A percentile compares a stretch with the other conserved stretches of the same genome.
Conservation (phyloP, 1,284 basidiomycete genomes). For the Sporisorium graminicola region DNA sequence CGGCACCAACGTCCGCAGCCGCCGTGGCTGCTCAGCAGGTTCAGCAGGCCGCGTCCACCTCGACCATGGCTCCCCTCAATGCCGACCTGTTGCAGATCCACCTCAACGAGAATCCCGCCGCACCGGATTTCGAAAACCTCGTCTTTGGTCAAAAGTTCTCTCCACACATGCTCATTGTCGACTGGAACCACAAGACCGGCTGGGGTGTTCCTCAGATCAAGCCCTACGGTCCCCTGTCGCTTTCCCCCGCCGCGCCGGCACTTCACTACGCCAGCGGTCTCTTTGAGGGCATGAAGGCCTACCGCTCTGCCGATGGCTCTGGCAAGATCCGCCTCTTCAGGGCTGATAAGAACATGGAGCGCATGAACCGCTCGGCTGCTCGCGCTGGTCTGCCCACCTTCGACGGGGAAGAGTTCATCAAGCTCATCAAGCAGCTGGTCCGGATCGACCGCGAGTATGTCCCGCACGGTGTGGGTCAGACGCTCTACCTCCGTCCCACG, state of each 20-base stretch:
- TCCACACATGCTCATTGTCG: constrained; percentile 90
- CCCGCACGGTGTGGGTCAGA: constrained; percentile 45
- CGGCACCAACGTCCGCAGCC: constrained; percentile 27
- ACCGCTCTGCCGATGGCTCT: constrained; percentile 44
- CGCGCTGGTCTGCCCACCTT: constrained; percentile 54
- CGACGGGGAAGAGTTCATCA: constrained; percentile 53
- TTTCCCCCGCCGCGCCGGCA: constrained; percentile 48
- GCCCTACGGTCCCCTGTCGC: constrained; percentile 73
- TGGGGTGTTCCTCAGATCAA: constrained; percentile 86
- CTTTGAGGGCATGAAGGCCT: constrained; percentile 60
- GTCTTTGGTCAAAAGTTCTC: constrained; percentile 75
- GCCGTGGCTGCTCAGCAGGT: constrained; percentile 11
- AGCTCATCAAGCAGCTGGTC: constrained; percentile 53
- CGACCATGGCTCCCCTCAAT: constrained; percentile 42
- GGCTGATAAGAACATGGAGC: constrained; percentile 59
- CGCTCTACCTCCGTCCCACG: constrained; percentile 55
- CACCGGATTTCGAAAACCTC: constrained; percentile 69
- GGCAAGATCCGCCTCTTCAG: constrained; percentile 57
- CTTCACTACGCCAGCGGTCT: constrained; percentile 54
- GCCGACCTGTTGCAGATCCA: constrained; percentile 48
- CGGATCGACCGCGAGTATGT: constrained; percentile 48
- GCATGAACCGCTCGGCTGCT: constrained; percentile 56
- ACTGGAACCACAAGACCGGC: constrained; percentile 80
- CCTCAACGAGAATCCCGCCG: constrained; percentile 38
- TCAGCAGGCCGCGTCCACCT: constrained; percentile 28